Evolutionary conservation across 2,329 filamentous ascomycete genomes (phyloP).

Genomic region (Hypocreales sp.): DNA sequence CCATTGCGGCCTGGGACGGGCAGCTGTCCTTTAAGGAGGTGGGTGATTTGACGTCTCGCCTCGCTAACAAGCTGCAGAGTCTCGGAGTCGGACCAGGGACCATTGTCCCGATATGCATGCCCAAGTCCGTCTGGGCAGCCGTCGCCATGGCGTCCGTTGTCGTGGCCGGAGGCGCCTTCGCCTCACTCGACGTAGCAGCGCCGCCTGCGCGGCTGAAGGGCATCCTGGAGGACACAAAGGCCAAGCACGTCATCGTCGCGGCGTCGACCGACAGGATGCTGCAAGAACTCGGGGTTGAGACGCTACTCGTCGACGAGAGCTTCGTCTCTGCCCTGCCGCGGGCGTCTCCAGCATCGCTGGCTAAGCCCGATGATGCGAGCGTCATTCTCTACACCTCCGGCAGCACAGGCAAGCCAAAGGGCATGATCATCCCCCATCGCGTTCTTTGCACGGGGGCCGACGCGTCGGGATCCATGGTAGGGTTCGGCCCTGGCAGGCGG

Average conservation of each 20-base stretch:
- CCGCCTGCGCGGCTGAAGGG: not conserved
- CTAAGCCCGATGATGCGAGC: not conserved
- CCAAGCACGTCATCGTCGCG: not conserved
- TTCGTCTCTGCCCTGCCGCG: too few species aligned
- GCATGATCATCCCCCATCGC: conserved; percentile 1
- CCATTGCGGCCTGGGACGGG: conserved; percentile 5
- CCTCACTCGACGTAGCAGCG: conserved; percentile 4
- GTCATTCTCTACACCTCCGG: conserved; percentile 31
- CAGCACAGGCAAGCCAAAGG: conserved; percentile 39
- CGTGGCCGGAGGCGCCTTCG: conserved; percentile 4
- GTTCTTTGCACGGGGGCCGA: conserved; percentile 2
- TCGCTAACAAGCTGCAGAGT: not conserved
- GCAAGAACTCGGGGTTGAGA: not conserved
- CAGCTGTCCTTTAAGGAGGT: not conserved
- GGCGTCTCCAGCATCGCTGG: not conserved
- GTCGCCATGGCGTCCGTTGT: conserved; percentile 3
- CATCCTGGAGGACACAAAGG: not conserved
- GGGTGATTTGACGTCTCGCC: not conserved
- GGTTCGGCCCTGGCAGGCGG: conserved; percentile 2
- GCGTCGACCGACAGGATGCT: not conserved
- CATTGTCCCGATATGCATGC: conserved; percentile 3
- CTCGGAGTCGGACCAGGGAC: not conserved
- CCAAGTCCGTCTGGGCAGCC: conserved; percentile 3
- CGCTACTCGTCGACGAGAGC: not conserved
- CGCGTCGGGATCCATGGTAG: conserved; percentile 1